Evolutionary conservation across 2,329 filamentous ascomycete species (phyloP).

Genomic region (Daldinia sp.): DNA sequence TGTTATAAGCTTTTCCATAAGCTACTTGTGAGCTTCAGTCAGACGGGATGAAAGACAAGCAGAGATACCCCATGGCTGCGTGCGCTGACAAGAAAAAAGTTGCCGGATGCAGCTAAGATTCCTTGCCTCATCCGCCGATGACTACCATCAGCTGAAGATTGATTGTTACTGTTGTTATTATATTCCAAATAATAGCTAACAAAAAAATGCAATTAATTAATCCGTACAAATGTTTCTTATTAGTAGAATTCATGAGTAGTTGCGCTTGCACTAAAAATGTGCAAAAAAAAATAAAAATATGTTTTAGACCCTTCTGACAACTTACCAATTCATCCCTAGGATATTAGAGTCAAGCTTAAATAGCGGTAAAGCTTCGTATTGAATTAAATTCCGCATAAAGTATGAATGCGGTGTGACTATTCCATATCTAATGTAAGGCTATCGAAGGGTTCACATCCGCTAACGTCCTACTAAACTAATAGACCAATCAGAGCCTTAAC

Average conservation of each 20-base stretch:
- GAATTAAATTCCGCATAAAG: conserved; percentile 8
- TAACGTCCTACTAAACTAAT: conserved; percentile 21
- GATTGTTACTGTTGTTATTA: conserved; percentile 4
- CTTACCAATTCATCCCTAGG: background rate
- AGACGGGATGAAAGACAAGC: background rate
- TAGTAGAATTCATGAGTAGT: conserved; percentile 9
- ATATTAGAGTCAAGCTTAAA: conserved; percentile 8
- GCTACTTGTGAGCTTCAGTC: conserved; percentile 16
- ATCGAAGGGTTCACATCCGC: conserved; percentile 14
- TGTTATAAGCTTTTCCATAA: conserved; percentile 10
- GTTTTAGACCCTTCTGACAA: background rate
- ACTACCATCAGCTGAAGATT: conserved; percentile 13
- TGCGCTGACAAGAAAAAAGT: conserved; percentile 22
- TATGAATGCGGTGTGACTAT: conserved; percentile 35
- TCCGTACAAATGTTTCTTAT: background rate
- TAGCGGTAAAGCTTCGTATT: conserved; percentile 37
- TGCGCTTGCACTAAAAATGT: background rate
- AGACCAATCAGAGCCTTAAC: conserved; percentile 6
- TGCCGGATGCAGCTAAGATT: conserved; percentile 5
- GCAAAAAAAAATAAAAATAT: background rate
- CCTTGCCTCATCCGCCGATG: conserved; percentile 13
- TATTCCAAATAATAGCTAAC: conserved; percentile 6
- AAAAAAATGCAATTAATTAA: conserved; percentile 9
- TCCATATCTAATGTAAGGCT: conserved; percentile 21
- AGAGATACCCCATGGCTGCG: conserved; percentile 13